Conservation (phyloP, 2,329 filamentous ascomycete genomes). For the Diaporthe velutina region DNA sequence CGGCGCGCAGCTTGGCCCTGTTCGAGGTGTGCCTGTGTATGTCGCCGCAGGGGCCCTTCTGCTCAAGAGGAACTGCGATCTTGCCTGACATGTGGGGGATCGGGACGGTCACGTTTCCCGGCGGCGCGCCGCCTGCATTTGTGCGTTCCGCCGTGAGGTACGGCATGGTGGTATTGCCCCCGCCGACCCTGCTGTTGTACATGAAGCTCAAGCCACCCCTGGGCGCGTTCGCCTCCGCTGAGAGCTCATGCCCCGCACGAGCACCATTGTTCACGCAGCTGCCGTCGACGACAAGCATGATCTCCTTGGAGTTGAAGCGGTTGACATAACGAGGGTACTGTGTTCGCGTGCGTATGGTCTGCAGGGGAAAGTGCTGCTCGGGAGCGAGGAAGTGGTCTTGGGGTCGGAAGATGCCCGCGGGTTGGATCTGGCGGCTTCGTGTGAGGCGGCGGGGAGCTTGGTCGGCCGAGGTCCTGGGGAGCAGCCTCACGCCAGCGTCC, state of each 20-base stretch:
- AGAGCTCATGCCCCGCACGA: background rate
- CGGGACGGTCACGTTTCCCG: background rate
- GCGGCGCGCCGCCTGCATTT: background rate
- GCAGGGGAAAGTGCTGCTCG: constrained; percentile 50
- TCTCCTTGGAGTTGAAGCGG: constrained; percentile 50
- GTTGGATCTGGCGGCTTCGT: constrained; percentile 44
- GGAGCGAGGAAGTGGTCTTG: constrained; percentile 45
- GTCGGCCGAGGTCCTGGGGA: constrained; percentile 11
- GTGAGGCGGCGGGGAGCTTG: constrained; percentile 21
- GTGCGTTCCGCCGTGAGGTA: constrained; percentile 30
- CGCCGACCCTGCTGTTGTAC: constrained; percentile 43
- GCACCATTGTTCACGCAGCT: constrained; percentile 55
- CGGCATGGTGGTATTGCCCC: constrained; percentile 9
- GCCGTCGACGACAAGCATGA: constrained; percentile 57
- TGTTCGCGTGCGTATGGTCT: constrained; percentile 45
- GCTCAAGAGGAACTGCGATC: constrained; percentile 52
- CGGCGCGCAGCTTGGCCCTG: constrained; percentile 60
- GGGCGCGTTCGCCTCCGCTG: constrained; percentile 32
- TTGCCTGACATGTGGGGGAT: constrained; percentile 38
- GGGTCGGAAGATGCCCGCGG: constrained; percentile 47
- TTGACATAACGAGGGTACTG: constrained; percentile 51
- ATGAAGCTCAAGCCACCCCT: constrained; percentile 48
- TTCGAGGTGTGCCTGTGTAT: constrained; percentile 55
- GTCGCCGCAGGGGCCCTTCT: constrained; percentile 50
- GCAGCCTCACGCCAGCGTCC: background rate